Percentiles rank a stretch among this genome's conserved stretches.
Conservation (phyloP, 768 basidiomycete genomes). For the Boletus sensibilis region DNA sequence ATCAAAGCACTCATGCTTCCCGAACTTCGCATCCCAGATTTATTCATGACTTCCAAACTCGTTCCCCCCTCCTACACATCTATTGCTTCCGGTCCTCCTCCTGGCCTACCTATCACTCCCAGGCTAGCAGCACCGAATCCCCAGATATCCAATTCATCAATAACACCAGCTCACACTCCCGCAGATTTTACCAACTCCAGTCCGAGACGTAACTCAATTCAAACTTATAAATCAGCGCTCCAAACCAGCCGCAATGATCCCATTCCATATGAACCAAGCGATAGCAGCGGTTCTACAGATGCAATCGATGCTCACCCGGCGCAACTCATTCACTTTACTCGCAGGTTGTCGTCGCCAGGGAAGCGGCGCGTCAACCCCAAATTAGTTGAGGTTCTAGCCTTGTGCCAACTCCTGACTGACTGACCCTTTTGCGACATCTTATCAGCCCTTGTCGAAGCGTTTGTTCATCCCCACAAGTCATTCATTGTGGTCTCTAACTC, state of each 20-base stretch:
- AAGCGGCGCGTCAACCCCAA: constrained; percentile 50
- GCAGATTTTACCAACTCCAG: constrained; percentile 14
- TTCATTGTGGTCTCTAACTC: not conserved
- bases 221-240: constrained; percentile 44
- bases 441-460: constrained; percentile 62
- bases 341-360: constrained; percentile 34
- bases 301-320: constrained; percentile 35
- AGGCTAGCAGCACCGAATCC: constrained; percentile 10
- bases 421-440: constrained; percentile 14
- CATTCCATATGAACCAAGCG: constrained; percentile 44
- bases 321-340: constrained; percentile 28
- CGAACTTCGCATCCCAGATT: constrained; percentile 49
- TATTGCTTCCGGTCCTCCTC: constrained; percentile 26
- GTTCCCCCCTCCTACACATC: constrained; percentile 28
- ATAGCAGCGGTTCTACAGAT: constrained; percentile 47
- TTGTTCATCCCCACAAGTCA: constrained; percentile 29
- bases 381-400: constrained; percentile 42
- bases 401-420: constrained; percentile 13
- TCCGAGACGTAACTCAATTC: constrained; percentile 26
- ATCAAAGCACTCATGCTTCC: constrained; percentile 59
- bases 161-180: not conserved
- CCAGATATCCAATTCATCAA: constrained; percentile 15
- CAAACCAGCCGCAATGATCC: constrained; percentile 23
- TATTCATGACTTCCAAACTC: constrained; percentile 62
- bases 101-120: constrained; percentile 21